A percentile compares a stretch with the other conserved stretches of the same genome.
phyloP scores from a whole-genome alignment of 352 stramenopile genomes.

The Globisporangium camurandrum region DNA sequence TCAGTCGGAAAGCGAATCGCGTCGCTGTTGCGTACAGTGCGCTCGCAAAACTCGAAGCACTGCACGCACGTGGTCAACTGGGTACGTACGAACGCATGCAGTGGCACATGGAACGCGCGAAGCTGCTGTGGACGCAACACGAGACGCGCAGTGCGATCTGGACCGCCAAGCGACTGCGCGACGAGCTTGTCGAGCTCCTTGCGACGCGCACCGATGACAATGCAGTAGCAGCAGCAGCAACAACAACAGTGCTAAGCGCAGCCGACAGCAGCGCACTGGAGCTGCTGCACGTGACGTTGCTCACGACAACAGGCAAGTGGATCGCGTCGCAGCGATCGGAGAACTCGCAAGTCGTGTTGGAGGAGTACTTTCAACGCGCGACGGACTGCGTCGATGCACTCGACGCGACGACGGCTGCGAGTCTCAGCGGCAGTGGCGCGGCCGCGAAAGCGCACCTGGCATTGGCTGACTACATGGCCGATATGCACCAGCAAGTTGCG shows the following conservation, averaged over 20 bases:
- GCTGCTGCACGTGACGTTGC: conserved; percentile 48
- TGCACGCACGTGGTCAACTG: conserved; percentile 28
- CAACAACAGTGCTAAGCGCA: background rate
- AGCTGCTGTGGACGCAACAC: conserved; percentile 69
- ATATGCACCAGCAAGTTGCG: conserved; percentile 87
- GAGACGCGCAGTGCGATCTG: conserved; percentile 70
- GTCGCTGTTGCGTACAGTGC: conserved; percentile 61
- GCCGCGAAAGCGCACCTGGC: conserved; percentile 79
- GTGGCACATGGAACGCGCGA: conserved; percentile 73
- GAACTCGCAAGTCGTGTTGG: conserved; percentile 86
- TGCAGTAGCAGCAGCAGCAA: conserved; percentile 14
- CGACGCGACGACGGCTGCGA: conserved; percentile 20
- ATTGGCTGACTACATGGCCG: conserved; percentile 87
- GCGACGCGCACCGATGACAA: no score
- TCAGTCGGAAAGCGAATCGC: conserved; percentile 57
- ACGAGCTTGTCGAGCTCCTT: conserved; percentile 28
- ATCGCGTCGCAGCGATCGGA: conserved; percentile 91
- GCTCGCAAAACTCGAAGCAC: conserved; percentile 51
- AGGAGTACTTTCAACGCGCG: conserved; percentile 88
- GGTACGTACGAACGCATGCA: conserved; percentile 32
- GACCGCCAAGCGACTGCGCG: conserved; percentile 47
- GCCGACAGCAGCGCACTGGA: conserved; percentile 14
- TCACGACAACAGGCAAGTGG: conserved; percentile 88
- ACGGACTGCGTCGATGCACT: conserved; percentile 51
- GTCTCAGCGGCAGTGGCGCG: conserved; percentile 33